Conservation (phyloP, 1,284 basidiomycete genomes). For the Moniliella sp. region DNA sequence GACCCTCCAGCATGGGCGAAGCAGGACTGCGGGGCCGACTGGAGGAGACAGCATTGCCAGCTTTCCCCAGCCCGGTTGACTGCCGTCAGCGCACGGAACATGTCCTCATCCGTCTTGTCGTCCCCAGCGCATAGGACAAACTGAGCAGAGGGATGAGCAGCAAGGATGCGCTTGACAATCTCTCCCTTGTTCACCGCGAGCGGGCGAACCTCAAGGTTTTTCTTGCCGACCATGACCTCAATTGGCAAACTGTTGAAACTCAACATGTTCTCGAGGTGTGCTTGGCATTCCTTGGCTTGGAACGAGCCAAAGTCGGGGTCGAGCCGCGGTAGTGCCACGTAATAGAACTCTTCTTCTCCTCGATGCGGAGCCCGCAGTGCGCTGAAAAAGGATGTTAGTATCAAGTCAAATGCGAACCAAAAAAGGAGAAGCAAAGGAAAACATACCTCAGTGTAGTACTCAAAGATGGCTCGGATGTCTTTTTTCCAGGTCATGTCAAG, state of each 20-base stretch:
- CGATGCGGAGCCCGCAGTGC: constrained; percentile 87
- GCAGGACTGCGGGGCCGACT: no score
- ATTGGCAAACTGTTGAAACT: constrained; percentile 29
- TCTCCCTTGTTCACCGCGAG: constrained; percentile 92
- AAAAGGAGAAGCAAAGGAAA: not conserved
- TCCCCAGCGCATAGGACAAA: constrained; percentile 94
- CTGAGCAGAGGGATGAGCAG: constrained; percentile 72
- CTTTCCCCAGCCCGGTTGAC: no score
- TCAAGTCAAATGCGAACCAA: not conserved
- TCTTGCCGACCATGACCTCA: constrained; percentile 50
- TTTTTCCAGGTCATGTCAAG: constrained; percentile 96
- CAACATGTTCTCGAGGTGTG: constrained; percentile 66
- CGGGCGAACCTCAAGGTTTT: constrained; percentile 89
- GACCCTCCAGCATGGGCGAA: no score
- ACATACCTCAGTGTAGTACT: constrained; percentile 68
- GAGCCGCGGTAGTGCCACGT: constrained; percentile 89
- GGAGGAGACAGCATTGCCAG: no score
- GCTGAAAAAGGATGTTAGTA: no score
- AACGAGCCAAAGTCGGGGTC: constrained; percentile 73
- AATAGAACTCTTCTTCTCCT: constrained; percentile 84
- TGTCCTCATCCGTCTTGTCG: constrained; percentile 53
- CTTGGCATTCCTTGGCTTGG: constrained; percentile 63
- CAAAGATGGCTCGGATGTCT: constrained; percentile 83
- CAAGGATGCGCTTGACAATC: constrained; percentile 79
- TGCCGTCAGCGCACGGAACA: constrained; percentile 21